Conservation (phyloP, 768 basidiomycete genomes). For the Hemileccinum rubropunctum region DNA sequence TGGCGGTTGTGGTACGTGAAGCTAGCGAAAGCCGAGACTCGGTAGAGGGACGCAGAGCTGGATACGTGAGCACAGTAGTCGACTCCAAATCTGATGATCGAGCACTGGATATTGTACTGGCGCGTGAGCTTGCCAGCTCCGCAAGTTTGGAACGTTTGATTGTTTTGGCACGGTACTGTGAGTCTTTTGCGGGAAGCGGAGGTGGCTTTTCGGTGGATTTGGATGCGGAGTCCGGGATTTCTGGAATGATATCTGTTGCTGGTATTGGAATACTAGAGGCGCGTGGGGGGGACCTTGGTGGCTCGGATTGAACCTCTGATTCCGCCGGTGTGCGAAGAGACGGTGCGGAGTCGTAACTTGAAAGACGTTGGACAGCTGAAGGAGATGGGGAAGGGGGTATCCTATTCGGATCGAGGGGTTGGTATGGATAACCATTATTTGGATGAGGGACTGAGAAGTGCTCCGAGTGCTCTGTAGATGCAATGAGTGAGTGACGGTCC, state of each 20-base stretch:
- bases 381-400: constrained; percentile 65
- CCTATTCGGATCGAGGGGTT: constrained; percentile 48
- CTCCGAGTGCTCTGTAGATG: constrained; percentile 23
- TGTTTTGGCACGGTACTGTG: constrained; percentile 21
- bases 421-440: constrained; percentile 7
- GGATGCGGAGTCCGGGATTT: constrained; percentile 52
- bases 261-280: constrained; percentile 44
- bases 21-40: constrained; percentile 43
- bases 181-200: constrained; percentile 20
- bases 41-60: constrained; percentile 63
- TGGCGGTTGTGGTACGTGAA: constrained; percentile 23
- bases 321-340: constrained; percentile 48
- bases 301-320: constrained; percentile 29
- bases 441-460: constrained; percentile 4
- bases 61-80: constrained; percentile 71
- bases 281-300: constrained; percentile 37
- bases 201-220: constrained; percentile 40
- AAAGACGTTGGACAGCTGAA: constrained; percentile 62
- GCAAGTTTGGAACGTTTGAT: constrained; percentile 65
- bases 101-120: constrained; percentile 50
- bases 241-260: constrained; percentile 48
- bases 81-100: constrained; percentile 52
- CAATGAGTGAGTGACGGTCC: constrained; percentile 7
- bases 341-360: constrained; percentile 55
- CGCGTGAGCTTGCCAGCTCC: constrained; percentile 62